phyloP scores from a whole-genome alignment of 352 stramenopile species.

The Porosira glacialis region DNA sequence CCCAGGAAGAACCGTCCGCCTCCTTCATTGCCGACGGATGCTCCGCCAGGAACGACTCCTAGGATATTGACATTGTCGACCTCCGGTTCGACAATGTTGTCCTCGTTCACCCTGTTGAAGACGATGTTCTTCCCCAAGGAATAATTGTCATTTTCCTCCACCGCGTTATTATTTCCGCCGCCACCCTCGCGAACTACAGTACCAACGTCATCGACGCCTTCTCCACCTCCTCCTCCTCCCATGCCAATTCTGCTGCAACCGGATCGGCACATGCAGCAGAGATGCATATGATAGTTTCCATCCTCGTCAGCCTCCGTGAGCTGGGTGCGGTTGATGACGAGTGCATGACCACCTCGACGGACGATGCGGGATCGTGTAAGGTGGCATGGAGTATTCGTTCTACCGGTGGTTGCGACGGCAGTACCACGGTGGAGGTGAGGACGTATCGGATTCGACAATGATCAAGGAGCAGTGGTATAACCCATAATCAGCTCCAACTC shows the following conservation, averaged over 20 bases:
- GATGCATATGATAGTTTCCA: too few relatives aligned
- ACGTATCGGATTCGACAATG: too few relatives aligned
- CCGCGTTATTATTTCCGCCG: neutral
- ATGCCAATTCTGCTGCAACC: too few relatives aligned
- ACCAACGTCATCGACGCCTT: slow-evolving; percentile 14
- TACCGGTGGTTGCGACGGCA: slow-evolving; percentile 5
- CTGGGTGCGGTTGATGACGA: slow-evolving; percentile 8
- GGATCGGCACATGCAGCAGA: too few relatives aligned
- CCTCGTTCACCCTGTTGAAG: slow-evolving; percentile 16
- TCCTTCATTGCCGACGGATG: slow-evolving; percentile 2
- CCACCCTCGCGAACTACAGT: slow-evolving; percentile 6
- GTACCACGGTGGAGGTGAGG: too few relatives aligned
- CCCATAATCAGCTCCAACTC: too few relatives aligned
- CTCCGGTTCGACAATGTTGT: slow-evolving; percentile 9
- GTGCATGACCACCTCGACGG: slow-evolving; percentile 19
- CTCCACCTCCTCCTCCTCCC: neutral
- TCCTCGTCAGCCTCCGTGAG: too few relatives aligned
- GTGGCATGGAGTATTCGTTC: slow-evolving; percentile 21
- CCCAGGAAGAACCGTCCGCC: neutral
- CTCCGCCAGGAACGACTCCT: too few relatives aligned
- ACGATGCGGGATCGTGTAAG: slow-evolving; percentile 16
- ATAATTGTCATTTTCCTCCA: slow-evolving; percentile 14
- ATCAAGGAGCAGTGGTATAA: too few relatives aligned
- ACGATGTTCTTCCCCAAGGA: too few relatives aligned
- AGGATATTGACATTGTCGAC: too few relatives aligned